A percentile compares a stretch with the other conserved stretches of the same genome.
These are phyloP conservation scores for Crithidia bombi DNA, from an alignment of 208 protist genomes.

Conservation along the genomic window DNA sequence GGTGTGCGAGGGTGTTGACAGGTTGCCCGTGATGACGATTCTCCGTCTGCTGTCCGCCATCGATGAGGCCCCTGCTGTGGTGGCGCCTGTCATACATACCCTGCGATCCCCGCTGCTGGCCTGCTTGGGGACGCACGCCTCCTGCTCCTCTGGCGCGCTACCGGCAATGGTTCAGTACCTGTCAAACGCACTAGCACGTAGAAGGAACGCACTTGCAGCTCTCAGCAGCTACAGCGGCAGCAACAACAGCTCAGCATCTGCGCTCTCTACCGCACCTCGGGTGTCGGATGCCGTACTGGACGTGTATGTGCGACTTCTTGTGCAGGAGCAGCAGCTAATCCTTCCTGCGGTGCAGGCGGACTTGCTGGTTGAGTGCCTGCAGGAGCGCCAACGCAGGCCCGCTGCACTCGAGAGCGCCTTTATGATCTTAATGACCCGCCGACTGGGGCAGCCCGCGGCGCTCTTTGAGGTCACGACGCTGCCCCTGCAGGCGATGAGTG, in stretches of 20 bases:
- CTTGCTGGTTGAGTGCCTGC: conserved; percentile 46
- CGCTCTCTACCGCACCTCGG: background rate
- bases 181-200: background rate
- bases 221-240: background rate
- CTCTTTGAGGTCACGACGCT: conserved; percentile 15
- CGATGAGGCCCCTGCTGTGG: conserved; percentile 9
- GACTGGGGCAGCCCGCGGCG: conserved; percentile 44
- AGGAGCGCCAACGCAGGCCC: conserved; percentile 32
- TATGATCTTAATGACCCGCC: conserved; percentile 64
- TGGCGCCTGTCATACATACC: conserved; percentile 3
- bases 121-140: conserved; percentile 18
- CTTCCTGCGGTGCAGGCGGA: conserved; percentile 25
- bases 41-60: conserved; percentile 24
- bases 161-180: conserved; percentile 21
- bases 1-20: background rate
- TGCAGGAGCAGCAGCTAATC: conserved; percentile 24
- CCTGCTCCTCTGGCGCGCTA: conserved; percentile 13
- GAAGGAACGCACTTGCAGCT: background rate
- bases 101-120: conserved; percentile 16
- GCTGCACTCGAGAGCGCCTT: conserved; percentile 55
- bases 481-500: conserved; percentile 17
- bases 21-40: background rate
- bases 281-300: conserved; percentile 68
- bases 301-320: conserved; percentile 56
- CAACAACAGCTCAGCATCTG: background rate